Evolutionary conservation across 495 filamentous ascomycete genomes (phyloP).

Genomic region (Xylaria venustula): DNA sequence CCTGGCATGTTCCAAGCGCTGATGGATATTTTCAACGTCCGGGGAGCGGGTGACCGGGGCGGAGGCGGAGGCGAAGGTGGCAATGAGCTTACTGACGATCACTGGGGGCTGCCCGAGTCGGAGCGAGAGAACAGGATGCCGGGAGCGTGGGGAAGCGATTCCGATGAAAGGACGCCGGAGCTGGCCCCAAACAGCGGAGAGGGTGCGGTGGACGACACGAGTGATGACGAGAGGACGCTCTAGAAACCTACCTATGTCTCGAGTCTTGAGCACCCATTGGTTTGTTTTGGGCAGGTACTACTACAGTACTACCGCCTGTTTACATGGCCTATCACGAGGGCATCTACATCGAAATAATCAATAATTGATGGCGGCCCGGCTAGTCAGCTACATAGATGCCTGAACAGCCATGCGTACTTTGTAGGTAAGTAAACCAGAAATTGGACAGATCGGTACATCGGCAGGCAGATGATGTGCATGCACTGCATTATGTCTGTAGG

Average conservation of each 20-base stretch:
- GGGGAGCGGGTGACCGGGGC: not conserved
- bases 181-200: not conserved
- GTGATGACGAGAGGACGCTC: slow-evolving; percentile 19
- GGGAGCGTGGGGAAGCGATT: slow-evolving; percentile 12
- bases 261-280: too few relatives aligned
- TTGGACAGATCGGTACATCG: not conserved
- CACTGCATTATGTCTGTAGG: not conserved
- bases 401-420: not conserved
- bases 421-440: slow-evolving; percentile 1
- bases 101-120: not conserved
- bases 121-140: slow-evolving; percentile 12
- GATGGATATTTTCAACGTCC: slow-evolving; percentile 15
- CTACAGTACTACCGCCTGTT: too few relatives aligned
- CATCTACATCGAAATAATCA: too few relatives aligned
- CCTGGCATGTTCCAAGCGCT: slow-evolving; percentile 13
- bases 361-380: too few relatives aligned
- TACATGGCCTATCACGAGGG: too few relatives aligned
- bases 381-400: not conserved
- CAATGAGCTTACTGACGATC: not conserved
- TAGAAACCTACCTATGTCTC: too few relatives aligned
- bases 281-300: too few relatives aligned
- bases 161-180: not conserved
- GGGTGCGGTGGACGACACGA: not conserved
- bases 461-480: not conserved
- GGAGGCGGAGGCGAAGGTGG: not conserved